Base-by-base conservation (phyloP, 768 basidiomycete genomes). In the Calocera cornea region DNA sequence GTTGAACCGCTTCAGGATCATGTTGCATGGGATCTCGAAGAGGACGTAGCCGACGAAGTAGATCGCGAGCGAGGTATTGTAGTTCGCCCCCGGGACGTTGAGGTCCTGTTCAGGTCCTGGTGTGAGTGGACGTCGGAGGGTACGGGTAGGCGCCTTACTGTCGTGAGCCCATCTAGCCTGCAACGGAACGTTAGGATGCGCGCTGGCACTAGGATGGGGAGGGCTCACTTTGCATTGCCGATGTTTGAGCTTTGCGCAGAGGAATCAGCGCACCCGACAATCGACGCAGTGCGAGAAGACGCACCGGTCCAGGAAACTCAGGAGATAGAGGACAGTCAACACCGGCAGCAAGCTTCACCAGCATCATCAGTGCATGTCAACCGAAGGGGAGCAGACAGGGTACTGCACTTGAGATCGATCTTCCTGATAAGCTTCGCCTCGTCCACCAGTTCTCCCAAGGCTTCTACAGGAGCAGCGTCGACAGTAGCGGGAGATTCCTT, bases 41-140 rank as follows among this genome's bases (percentile, higher is more conserved):
- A 80, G 68, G 17, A 85, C 79, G 70, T 86, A 87, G 64, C 83
- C 82, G 2, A 85, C 76, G 67, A 86, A 87, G 73, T 85, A 87
- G 1, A 87, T 70, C 0, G 84, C 83, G 19, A 87, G 74, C 1
- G 83, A 77, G 0, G 83, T 84, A 70, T 86, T 86, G 72, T 86
- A 86, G 64, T 79, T 81, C 0, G 83, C 74, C 19, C 54, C 66
- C 29, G 22, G 14, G 33, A 68, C 68, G 34, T 64, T 38, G 2
- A 72, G 22, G 50, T 67, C 70, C 44, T 54, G 67, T n/a, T 54
- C n/a, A 14, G 22, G 27, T 29, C 31, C 24, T 54, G 41, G 2
- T 2, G 2, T 2, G n/a, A 44, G 17, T 8, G n/a, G 38, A n/a
- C n/a, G 22, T 19, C 31, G 29, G 41, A 29, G 22, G 66, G 63